Percentiles rank a stretch among this genome's conserved stretches.
Evolutionary conservation across 805 yeast species (phyloP).

Genomic region (Ogataea siamensis): DNA sequence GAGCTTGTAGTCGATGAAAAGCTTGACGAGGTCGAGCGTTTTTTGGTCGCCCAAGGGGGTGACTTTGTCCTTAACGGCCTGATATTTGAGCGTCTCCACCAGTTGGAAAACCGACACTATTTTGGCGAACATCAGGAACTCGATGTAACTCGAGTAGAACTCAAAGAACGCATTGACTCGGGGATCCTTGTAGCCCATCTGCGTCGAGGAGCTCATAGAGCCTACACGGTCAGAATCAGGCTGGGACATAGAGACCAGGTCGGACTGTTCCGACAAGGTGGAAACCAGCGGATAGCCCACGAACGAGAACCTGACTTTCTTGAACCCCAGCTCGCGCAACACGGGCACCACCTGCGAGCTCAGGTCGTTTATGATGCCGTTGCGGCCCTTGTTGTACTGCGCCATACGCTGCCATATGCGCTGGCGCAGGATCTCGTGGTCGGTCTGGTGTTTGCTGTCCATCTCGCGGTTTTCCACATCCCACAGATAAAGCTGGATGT

Average conservation of each 20-base stretch:
- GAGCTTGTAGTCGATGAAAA: slow-evolving; percentile 34
- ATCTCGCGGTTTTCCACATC: slow-evolving; percentile 24
- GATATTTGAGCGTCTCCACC: slow-evolving; percentile 14
- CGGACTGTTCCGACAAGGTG: slow-evolving; percentile 16
- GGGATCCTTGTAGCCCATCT: slow-evolving; percentile 26
- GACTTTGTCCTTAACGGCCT: slow-evolving; percentile 1
- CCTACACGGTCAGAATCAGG: slow-evolving; percentile 13
- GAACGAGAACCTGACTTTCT: slow-evolving; percentile 23
- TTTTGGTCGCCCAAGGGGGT: slow-evolving; percentile 10
- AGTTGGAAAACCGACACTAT: slow-evolving; percentile 20
- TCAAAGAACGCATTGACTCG: slow-evolving; percentile 32
- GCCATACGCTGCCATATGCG: slow-evolving; percentile 24
- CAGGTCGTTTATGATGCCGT: slow-evolving; percentile 20
- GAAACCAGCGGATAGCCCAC: slow-evolving; percentile 30
- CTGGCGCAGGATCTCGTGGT: slow-evolving; percentile 19
- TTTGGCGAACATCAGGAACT: slow-evolving; percentile 25
- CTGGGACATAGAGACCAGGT: slow-evolving; percentile 6
- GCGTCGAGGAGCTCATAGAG: slow-evolving; percentile 7
- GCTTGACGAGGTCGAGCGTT: slow-evolving; percentile 23
- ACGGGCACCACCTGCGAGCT: slow-evolving; percentile 22
- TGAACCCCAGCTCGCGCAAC: slow-evolving; percentile 27
- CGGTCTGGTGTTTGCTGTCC: slow-evolving; percentile 8
- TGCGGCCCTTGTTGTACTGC: slow-evolving; percentile 15
- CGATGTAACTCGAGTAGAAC: slow-evolving; percentile 31
- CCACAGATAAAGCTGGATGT: slow-evolving; percentile 29